Conservation (phyloP, 148 eudicot species). For the Camellia sinensis region DNA sequence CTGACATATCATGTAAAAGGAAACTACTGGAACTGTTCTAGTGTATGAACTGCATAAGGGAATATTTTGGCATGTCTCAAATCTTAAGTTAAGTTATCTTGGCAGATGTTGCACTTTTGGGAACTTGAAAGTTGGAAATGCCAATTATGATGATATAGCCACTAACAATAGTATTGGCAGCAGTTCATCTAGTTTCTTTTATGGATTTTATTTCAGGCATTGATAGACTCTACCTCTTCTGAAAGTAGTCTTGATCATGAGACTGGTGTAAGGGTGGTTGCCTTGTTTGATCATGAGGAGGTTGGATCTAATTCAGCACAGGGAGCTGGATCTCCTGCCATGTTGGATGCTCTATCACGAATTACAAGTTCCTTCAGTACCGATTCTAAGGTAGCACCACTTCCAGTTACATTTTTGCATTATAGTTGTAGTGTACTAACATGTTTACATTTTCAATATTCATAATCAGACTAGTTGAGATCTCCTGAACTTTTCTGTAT, state of each 20-base stretch:
- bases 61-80: not conserved
- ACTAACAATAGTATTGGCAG: not conserved
- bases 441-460: not conserved
- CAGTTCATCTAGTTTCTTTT: not conserved
- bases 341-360: conserved; percentile 87
- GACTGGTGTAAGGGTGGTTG: conserved; percentile 88
- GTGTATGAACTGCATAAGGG: not conserved
- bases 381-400: conserved; percentile 45
- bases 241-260: conserved; percentile 79
- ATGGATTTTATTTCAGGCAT: conserved; percentile 53
- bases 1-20: not conserved
- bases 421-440: not conserved
- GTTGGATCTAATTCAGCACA: conserved; percentile 96
- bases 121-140: too few relatives aligned
- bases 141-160: not conserved
- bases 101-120: conserved; percentile 1
- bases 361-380: conserved; percentile 66
- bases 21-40: not conserved
- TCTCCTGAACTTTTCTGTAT: conserved; percentile 1
- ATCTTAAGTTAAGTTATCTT: not conserved
- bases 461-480: conserved; percentile 5
- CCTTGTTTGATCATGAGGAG: conserved; percentile 97
- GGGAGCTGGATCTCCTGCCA: conserved; percentile 98
- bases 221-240: conserved; percentile 75
- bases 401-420: not conserved